Base-by-base conservation (phyloP, 2,329 filamentous ascomycete genomes). In the Venturia effusa region DNA sequence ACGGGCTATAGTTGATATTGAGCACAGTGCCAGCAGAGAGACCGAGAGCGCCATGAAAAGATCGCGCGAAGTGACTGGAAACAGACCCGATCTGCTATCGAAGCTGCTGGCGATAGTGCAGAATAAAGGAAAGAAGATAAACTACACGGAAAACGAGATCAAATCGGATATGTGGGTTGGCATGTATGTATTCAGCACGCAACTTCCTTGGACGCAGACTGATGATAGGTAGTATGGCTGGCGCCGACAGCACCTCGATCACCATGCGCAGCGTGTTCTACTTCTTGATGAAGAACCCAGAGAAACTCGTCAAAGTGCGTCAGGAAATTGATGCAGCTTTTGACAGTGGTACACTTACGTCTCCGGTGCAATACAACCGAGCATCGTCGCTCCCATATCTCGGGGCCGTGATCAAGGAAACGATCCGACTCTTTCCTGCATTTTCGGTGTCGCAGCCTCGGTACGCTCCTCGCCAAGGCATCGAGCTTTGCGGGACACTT, bases 151-250 rank as follows among this genome's bases (percentile, higher is more conserved):
- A 74, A 79, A 34, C 71, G 79, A 62, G 77, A 81, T 5, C 81
- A 81, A 66, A 78, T 83, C 72, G 80, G 79, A 68, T 80, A 80
- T 0, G 81, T 83, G 68, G 77, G 82, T 32, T 72, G 83, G 1
- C 75, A 83, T 0, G 78, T 83, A 3, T 72, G 40, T 41, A 41
- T 15, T 41, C 40, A 15, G 13, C 40, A 19, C 40, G 40, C 40
- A 8, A 15, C 24, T 1, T n/a, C 40, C 17, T 13, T 55, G n/a
- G 5, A 8, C 11, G 11, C 32, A 51, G 2, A 24, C 40, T 41
- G 40, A 41, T 41, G 40, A 41, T 19, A 41, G 5, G 1, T 19
- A 41, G 17, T 32, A 19, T 62, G 15, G 41, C 34, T 79, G 64
- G 65, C 67, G 1, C 77, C 74, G 1, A 63, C 30, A 64, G 60